Conservation (phyloP, 768 basidiomycete species). For the Podaxis sp. region DNA sequence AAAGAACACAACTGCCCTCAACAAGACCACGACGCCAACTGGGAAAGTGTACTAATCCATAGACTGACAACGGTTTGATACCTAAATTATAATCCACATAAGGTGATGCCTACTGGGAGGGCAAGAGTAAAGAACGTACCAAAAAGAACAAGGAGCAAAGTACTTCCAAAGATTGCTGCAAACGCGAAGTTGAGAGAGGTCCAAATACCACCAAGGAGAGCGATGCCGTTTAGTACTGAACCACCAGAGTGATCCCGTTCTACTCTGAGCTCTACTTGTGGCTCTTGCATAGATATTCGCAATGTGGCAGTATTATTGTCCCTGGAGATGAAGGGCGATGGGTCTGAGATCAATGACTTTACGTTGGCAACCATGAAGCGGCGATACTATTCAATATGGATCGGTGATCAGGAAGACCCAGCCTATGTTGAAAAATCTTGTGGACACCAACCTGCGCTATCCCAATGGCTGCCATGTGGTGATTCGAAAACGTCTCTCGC, state of each 20-base stretch:
- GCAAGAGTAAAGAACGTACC: background rate
- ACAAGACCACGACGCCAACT: background rate
- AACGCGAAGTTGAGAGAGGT: background rate
- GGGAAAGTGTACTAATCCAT: background rate
- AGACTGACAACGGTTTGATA: background rate
- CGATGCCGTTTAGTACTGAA: background rate
- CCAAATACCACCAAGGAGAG: background rate
- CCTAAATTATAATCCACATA: background rate
- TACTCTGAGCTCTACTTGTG: background rate
- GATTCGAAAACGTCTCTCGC: background rate
- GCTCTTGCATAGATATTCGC: background rate
- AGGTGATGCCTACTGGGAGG: background rate
- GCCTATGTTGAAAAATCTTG: background rate
- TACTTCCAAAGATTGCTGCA: background rate
- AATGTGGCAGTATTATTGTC: background rate
- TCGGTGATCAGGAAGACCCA: background rate
- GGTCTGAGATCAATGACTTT: background rate
- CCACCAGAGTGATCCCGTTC: background rate
- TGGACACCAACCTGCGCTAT: background rate
- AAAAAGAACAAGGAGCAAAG: background rate
- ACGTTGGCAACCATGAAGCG: background rate
- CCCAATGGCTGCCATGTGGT: background rate
- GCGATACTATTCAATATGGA: background rate
- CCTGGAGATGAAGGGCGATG: background rate
- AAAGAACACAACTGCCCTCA: background rate